phyloP scores from a whole-genome alignment of 1,284 basidiomycete genomes.

The Hymenochaete sp. region DNA sequence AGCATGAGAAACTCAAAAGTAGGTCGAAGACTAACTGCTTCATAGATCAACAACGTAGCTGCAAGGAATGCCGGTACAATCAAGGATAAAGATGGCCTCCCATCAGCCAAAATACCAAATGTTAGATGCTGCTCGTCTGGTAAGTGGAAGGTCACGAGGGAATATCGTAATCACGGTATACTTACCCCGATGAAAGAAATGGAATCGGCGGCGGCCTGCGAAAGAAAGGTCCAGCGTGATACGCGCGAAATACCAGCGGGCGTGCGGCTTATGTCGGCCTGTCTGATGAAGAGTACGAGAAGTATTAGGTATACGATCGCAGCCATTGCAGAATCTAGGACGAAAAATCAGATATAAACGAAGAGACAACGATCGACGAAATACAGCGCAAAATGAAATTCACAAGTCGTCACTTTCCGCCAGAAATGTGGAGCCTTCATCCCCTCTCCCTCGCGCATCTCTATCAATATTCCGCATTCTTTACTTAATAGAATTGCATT shows the following conservation, averaged over 20 bases:
- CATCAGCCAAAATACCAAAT: conserved; percentile 74
- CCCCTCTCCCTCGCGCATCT: conserved; percentile 57
- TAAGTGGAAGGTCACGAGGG: conserved; percentile 3
- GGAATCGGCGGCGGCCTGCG: conserved; percentile 70
- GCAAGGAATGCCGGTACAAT: conserved; percentile 77
- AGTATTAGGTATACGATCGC: conserved; percentile 60
- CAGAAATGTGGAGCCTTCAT: conserved; percentile 68
- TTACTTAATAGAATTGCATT: conserved; percentile 64
- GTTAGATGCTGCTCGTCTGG: conserved; percentile 55
- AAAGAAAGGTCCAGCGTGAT: conserved; percentile 73
- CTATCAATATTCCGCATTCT: conserved; percentile 69
- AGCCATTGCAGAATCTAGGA: conserved; percentile 63
- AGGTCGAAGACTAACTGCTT: conserved; percentile 46
- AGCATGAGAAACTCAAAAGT: background rate
- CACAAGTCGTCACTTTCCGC: conserved; percentile 75
- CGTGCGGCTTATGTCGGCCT: conserved; percentile 68
- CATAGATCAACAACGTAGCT: conserved; percentile 60
- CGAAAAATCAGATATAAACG: background rate
- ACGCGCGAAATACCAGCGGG: conserved; percentile 70
- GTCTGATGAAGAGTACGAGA: conserved; percentile 60
- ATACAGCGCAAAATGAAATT: conserved; percentile 23
- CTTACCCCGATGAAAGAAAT: conserved; percentile 68
- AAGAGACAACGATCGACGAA: background rate
- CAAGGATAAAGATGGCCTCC: conserved; percentile 66
- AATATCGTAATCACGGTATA: background rate